These are phyloP conservation scores for Colletotrichum lupini DNA, from an alignment of 2,329 filamentous ascomycete genomes.

Conservation along the genomic window DNA sequence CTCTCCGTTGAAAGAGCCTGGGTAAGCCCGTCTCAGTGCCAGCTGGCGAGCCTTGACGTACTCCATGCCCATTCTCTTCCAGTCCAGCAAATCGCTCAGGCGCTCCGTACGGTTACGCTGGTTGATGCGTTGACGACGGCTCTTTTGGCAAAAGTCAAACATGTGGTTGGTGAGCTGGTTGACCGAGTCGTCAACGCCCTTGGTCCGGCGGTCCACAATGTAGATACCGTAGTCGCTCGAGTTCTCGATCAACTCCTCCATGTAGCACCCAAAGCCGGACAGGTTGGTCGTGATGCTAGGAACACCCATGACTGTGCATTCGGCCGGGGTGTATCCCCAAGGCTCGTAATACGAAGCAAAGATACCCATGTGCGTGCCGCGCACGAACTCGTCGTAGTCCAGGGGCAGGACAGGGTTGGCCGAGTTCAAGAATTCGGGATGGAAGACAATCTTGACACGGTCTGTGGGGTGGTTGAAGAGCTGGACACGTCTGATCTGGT, in stretches of 20 bases:
- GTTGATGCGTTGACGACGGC: slow-evolving; percentile 96
- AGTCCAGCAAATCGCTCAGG: slow-evolving; percentile 93
- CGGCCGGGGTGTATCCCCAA: slow-evolving; percentile 98
- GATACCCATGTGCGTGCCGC: slow-evolving; percentile 93
- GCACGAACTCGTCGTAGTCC: slow-evolving; percentile 98
- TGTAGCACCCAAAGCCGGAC: slow-evolving; percentile 98
- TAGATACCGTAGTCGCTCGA: slow-evolving; percentile 98
- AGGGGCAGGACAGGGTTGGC: slow-evolving; percentile 94
- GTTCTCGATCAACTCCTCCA: slow-evolving; percentile 99
- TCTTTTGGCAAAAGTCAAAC: slow-evolving; percentile 95
- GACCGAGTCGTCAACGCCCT: slow-evolving; percentile 96
- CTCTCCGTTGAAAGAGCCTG: slow-evolving; percentile 82
- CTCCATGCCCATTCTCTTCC: slow-evolving; percentile 99
- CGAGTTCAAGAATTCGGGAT: slow-evolving; percentile 96
- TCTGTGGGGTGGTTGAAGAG: slow-evolving; percentile 96
- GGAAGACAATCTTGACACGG: slow-evolving; percentile 97
- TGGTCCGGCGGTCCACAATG: slow-evolving; percentile 94
- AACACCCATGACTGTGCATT: slow-evolving; percentile 99
- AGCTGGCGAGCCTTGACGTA: slow-evolving; percentile 98
- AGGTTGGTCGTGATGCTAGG: slow-evolving; percentile 98
- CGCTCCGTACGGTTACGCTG: slow-evolving; percentile 97
- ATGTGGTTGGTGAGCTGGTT: slow-evolving; percentile 94
- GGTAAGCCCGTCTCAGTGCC: slow-evolving; percentile 91
- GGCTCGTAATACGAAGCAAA: slow-evolving; percentile 99
- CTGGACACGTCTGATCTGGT: slow-evolving; percentile 94